Evolutionary conservation across 2,329 filamentous ascomycete genomes (phyloP).

Genomic region (Talaromyces islandicus): DNA sequence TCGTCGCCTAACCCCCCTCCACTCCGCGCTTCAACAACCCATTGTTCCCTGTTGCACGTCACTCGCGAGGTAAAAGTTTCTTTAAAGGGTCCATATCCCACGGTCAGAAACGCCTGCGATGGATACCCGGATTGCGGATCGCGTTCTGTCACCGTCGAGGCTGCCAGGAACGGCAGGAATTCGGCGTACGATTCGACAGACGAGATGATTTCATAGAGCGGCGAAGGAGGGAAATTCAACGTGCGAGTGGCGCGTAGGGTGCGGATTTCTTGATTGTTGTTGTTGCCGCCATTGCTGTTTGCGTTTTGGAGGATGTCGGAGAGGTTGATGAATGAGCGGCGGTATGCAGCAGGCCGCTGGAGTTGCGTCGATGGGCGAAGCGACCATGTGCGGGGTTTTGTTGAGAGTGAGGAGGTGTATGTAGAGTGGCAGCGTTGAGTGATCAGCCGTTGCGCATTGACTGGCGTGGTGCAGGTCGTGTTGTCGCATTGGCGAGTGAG

Average conservation of each 20-base stretch:
- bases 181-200: conserved; percentile 76
- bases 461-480: not conserved
- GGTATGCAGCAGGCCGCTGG: not conserved
- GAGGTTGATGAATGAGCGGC: conserved; percentile 9
- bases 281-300: conserved; percentile 14
- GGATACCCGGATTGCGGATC: conserved; percentile 53
- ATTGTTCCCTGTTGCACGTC: conserved; percentile 63
- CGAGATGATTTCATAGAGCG: conserved; percentile 79
- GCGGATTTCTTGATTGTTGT: conserved; percentile 47
- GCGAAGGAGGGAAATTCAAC: conserved; percentile 64
- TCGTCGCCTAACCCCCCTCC: conserved; percentile 45
- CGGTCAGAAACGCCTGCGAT: conserved; percentile 67
- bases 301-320: conserved; percentile 5
- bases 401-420: not conserved
- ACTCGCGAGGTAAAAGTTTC: conserved; percentile 79
- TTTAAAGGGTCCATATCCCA: conserved; percentile 78
- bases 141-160: conserved; percentile 70
- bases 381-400: not conserved
- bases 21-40: conserved; percentile 65
- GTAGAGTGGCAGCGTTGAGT: not conserved
- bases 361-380: not conserved
- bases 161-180: conserved; percentile 89
- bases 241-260: conserved; percentile 66
- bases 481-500: not conserved
- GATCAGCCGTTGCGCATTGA: not conserved